phyloP scores from a whole-genome alignment of 495 filamentous ascomycete species.

The Entonaema liquescens region DNA sequence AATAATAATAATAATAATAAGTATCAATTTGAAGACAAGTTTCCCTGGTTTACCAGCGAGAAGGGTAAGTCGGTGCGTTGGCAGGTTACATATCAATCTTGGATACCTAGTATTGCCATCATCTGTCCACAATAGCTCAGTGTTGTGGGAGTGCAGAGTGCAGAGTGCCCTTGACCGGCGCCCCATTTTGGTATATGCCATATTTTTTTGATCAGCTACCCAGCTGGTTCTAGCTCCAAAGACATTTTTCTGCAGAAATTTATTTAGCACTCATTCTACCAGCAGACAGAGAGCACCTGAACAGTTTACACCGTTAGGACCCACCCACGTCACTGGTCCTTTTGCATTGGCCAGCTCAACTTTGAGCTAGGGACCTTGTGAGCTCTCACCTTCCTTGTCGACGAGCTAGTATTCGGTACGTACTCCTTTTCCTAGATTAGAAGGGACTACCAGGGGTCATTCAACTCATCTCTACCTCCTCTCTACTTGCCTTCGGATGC shows the following conservation, averaged over 20 bases:
- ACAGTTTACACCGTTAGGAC: slow-evolving; percentile 12
- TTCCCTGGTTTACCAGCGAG: too few relatives aligned
- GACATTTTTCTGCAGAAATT: not conserved
- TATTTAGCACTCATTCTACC: not conserved
- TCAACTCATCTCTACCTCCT: not conserved
- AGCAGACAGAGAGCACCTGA: not conserved
- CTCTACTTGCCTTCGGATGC: not conserved
- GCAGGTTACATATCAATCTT: slow-evolving; percentile 26
- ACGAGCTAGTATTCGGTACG: slow-evolving; percentile 1
- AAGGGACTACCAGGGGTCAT: not conserved
- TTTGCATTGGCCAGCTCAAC: slow-evolving; percentile 2
- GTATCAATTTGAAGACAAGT: too few relatives aligned
- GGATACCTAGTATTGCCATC: not conserved
- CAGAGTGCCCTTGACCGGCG: slow-evolving; percentile 11
- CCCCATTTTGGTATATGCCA: not conserved
- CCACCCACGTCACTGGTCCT: slow-evolving; percentile 12
- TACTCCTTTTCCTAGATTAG: not conserved
- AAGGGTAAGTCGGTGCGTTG: slow-evolving; percentile 26
- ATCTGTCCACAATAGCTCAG: not conserved
- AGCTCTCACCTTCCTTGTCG: slow-evolving; percentile 25
- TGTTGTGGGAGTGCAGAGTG: slow-evolving; percentile 4
- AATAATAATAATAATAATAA: not conserved
- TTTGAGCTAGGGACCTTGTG: slow-evolving; percentile 6
- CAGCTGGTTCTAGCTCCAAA: slow-evolving; percentile 9
- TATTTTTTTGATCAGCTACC: not conserved